phyloP scores from a whole-genome alignment of 1,284 basidiomycete genomes.

The Pholiota adiposa region DNA sequence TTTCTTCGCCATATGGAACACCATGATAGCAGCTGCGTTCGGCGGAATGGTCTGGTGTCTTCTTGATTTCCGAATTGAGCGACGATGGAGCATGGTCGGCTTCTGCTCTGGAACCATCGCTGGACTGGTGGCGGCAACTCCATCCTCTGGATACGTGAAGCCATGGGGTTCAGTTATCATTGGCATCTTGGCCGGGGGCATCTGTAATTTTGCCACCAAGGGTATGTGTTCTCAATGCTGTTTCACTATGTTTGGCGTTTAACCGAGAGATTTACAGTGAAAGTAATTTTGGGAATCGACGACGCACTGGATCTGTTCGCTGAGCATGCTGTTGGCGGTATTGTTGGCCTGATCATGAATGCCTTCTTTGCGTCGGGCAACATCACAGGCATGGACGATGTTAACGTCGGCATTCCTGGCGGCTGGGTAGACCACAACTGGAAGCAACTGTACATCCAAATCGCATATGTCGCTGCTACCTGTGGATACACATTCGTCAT shows the following conservation, averaged over 20 bases:
- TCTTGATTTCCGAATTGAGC: constrained; percentile 84
- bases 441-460: constrained; percentile 75
- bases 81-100: constrained; percentile 85
- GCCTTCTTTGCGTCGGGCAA: constrained; percentile 75
- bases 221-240: constrained; percentile 46
- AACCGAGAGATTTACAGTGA: constrained; percentile 47
- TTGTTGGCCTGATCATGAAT: constrained; percentile 82
- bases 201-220: constrained; percentile 90
- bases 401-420: constrained; percentile 39
- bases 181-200: constrained; percentile 74
- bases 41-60: constrained; percentile 90
- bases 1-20: constrained; percentile 86
- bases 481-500: constrained; percentile 69
- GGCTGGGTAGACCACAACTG: constrained; percentile 47
- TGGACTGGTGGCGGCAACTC: constrained; percentile 91
- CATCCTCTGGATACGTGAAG: constrained; percentile 71
- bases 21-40: constrained; percentile 79
- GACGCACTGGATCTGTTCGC: constrained; percentile 88
- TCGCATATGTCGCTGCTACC: constrained; percentile 80
- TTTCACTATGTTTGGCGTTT: neutral
- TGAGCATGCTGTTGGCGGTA: constrained; percentile 91
- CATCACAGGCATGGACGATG: constrained; percentile 75
- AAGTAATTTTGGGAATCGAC: constrained; percentile 71
- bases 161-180: constrained; percentile 77
- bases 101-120: constrained; percentile 89